Evolutionary conservation across 2,329 filamentous ascomycete genomes (phyloP).

Genomic region (Metarhizium rileyi): DNA sequence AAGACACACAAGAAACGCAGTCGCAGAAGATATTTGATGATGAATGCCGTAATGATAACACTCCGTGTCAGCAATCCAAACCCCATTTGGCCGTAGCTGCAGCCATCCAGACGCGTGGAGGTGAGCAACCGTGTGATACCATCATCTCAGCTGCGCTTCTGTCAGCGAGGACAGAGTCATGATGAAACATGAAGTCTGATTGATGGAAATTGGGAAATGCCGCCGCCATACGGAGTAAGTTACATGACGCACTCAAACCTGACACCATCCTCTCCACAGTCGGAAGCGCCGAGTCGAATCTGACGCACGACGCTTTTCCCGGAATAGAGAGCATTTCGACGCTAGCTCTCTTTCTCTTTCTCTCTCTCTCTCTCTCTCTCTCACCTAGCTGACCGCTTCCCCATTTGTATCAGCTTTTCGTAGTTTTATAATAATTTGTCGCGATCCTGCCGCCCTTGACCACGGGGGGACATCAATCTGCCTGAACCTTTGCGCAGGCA

Average conservation of each 20-base stretch:
- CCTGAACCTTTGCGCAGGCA: background rate
- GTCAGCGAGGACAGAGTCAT: background rate
- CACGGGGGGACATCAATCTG: background rate
- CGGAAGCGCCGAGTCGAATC: background rate
- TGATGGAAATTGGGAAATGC: background rate
- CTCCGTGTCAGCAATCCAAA: no score
- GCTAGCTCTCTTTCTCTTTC: background rate
- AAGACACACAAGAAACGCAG: no score
- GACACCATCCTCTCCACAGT: background rate
- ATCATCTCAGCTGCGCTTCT: no score
- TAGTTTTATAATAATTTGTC: background rate
- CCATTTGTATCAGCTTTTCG: background rate
- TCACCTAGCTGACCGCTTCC: no score
- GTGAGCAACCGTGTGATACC: no score
- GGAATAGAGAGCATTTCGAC: slow-evolving; percentile 11
- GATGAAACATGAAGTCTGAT: background rate
- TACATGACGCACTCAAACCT: no score
- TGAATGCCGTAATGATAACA: no score
- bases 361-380: no score
- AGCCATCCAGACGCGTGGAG: no score
- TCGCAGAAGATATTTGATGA: no score
- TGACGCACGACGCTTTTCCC: background rate
- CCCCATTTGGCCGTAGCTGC: no score
- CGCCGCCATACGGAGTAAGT: background rate
- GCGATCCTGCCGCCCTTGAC: background rate